These are phyloP conservation scores for Phaeodactylum tricornutum DNA, from an alignment of 108 stramenopile genomes.

Conservation along the genomic window DNA sequence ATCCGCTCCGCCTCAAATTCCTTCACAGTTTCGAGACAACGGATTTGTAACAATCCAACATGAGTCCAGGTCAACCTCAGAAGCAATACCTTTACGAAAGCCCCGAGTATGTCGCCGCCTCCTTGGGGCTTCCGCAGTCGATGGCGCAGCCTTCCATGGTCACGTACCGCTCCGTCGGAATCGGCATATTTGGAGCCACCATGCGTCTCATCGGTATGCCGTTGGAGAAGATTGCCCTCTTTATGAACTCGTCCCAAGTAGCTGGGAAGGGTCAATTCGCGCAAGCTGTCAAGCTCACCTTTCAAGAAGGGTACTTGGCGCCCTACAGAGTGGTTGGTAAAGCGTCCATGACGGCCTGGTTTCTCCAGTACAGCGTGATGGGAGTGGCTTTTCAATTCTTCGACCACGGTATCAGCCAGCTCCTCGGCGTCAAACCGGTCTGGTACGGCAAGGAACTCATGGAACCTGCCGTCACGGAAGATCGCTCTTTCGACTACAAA, in stretches of 20 bases:
- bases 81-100: too few species aligned
- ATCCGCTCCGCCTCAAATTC: too few species aligned
- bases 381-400: constrained; percentile 57
- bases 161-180: constrained; percentile 59
- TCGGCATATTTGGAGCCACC: constrained; percentile 52
- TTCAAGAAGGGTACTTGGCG: constrained; percentile 33
- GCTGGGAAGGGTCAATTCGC: constrained; percentile 36
- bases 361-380: constrained; percentile 67
- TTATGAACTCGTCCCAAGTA: constrained; percentile 62
- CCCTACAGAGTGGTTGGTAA: constrained; percentile 68
- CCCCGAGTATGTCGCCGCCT: too few species aligned
- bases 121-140: constrained; percentile 1
- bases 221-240: constrained; percentile 71
- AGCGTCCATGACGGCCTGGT: constrained; percentile 57
- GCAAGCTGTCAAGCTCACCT: constrained; percentile 45
- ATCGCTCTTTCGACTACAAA: neutral
- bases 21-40: too few species aligned
- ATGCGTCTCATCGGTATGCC: constrained; percentile 70
- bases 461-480: constrained; percentile 20
- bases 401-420: constrained; percentile 37
- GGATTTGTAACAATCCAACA: too few species aligned
- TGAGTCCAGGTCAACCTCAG: too few species aligned
- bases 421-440: constrained; percentile 37
- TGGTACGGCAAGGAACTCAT: constrained; percentile 55
- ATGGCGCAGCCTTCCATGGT: constrained; percentile 28